These are phyloP conservation scores for Mycena galopus DNA, from an alignment of 768 basidiomycete genomes.

Conservation along the genomic window DNA sequence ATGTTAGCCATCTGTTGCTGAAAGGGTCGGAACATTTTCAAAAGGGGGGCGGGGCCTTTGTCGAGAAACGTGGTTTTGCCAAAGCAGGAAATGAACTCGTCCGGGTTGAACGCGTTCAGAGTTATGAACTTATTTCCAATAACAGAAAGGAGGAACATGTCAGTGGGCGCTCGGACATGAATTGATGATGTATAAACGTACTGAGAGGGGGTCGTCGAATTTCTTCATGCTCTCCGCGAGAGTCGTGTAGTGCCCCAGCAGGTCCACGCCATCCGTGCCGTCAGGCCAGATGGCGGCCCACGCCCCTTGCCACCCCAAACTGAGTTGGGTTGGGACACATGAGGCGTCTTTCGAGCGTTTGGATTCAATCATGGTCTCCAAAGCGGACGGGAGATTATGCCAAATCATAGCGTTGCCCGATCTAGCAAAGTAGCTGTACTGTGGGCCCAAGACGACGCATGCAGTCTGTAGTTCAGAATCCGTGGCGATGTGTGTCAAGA, in stretches of 20 bases:
- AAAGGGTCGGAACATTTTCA: not conserved
- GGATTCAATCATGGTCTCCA: not conserved
- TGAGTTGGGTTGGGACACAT: not conserved
- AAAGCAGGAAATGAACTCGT: not conserved
- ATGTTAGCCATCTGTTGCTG: not conserved
- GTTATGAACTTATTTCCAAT: not conserved
- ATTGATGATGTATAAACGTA: not conserved
- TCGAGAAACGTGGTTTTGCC: not conserved
- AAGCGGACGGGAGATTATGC: not conserved
- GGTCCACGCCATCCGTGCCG: not conserved
- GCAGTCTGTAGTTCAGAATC: not conserved
- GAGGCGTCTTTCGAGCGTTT: not conserved
- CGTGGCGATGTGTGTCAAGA: not conserved
- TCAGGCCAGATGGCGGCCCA: conserved; percentile 3
- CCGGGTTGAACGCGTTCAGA: not conserved
- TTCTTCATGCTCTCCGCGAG: not conserved
- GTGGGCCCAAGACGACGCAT: not conserved
- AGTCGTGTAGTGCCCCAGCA: not conserved
- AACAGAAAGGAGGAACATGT: not conserved
- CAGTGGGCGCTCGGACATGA: not conserved
- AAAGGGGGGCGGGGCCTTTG: not conserved
- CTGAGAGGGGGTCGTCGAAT: not conserved
- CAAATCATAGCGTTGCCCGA: not conserved
- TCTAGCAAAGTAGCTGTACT: conserved; percentile 3
- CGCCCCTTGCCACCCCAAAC: not conserved